Conservation (phyloP, 2,329 filamentous ascomycete genomes). For the Scedosporium aurantiacum region DNA sequence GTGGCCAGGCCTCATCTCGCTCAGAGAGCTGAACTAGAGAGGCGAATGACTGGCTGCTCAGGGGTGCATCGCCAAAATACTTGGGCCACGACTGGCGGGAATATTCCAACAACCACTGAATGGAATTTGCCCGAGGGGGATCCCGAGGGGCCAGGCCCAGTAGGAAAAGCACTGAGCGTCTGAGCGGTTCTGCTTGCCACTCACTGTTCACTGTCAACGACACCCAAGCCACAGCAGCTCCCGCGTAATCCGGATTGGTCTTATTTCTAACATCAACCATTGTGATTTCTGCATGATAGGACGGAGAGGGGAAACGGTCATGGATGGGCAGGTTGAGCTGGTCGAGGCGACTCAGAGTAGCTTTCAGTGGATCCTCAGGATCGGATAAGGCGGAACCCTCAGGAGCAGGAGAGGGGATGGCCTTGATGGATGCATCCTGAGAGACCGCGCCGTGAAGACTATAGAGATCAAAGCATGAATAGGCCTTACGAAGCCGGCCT, state of each 20-base stretch:
- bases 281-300: not conserved
- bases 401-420: not conserved
- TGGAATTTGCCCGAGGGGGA: not conserved
- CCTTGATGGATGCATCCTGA: not conserved
- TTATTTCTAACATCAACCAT: not conserved
- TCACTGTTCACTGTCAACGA: not conserved
- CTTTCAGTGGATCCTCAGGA: not conserved
- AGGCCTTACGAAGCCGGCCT: not conserved
- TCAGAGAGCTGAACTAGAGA: not conserved
- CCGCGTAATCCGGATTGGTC: not conserved
- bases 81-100: constrained; percentile 2
- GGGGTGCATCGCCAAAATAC: not conserved
- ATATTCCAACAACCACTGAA: constrained; percentile 2
- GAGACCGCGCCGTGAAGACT: not conserved
- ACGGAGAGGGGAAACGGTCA: not conserved
- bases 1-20: not conserved
- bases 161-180: not conserved
- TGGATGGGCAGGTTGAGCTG: not conserved
- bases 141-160: not conserved
- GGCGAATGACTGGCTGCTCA: not conserved
- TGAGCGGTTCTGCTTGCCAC: not conserved
- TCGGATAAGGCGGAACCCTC: not conserved
- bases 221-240: not conserved
- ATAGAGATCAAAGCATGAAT: not conserved
- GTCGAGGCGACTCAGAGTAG: not conserved